Evolutionary conservation across 2,329 filamentous ascomycete species (phyloP).

Genomic region (Talaromyces sp.): DNA sequence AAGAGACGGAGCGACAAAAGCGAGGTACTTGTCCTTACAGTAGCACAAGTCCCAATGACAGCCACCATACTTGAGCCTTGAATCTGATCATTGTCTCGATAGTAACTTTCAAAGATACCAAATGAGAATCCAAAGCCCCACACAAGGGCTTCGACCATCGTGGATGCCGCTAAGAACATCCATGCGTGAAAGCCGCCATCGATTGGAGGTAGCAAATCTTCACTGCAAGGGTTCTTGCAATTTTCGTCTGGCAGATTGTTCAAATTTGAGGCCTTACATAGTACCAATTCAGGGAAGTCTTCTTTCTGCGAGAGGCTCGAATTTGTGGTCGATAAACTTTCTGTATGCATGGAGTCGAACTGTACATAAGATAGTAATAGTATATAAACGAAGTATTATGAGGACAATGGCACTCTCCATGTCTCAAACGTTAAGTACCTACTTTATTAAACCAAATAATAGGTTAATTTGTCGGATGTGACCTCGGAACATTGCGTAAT

Average conservation of each 20-base stretch:
- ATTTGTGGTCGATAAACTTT: conserved; percentile 3
- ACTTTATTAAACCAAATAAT: neutral
- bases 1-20: neutral
- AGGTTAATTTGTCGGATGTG: neutral
- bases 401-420: neutral
- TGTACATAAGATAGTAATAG: neutral
- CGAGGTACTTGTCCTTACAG: conserved; percentile 11
- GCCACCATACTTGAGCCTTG: conserved; percentile 29
- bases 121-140: conserved; percentile 46
- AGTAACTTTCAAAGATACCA: conserved; percentile 40
- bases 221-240: neutral
- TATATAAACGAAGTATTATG: neutral
- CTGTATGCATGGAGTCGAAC: neutral
- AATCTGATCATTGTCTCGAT: conserved; percentile 29
- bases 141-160: conserved; percentile 56
- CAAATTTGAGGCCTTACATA: conserved; percentile 5
- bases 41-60: conserved; percentile 37
- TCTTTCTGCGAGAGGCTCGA: neutral
- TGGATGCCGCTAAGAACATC: conserved; percentile 54
- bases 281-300: neutral
- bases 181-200: conserved; percentile 47
- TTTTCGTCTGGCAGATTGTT: too few species aligned
- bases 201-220: conserved; percentile 30
- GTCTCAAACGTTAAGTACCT: neutral
- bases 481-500: conserved; percentile 18